Base-by-base conservation (phyloP, 139 green algal genomes). In the Eudorina sp. region DNA sequence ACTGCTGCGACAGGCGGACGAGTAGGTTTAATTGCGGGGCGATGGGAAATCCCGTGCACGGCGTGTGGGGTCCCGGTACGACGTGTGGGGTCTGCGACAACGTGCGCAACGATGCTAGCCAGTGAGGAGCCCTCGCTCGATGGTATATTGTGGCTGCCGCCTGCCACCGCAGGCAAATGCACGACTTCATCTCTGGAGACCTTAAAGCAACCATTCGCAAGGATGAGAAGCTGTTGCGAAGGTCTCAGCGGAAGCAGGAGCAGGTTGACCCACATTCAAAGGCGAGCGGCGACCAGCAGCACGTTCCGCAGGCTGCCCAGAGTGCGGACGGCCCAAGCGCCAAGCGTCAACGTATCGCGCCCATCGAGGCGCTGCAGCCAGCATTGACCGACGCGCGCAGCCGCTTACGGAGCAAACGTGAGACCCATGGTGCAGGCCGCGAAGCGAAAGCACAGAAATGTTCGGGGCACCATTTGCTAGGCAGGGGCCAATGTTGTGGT, bases 391-490 rank as follows among this genome's bases (percentile, higher is more conserved):
- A 85, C 27, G 36, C 58, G 1, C 40, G 58, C 27, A 85, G 58
- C 79, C 79, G 79, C 55, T 6, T 85, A 4, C 58, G 40, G 23
- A 60, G 79, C 58, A 85, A 85, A 38, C 34, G 79, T 85, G 13
- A 75, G 79, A 48, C 51, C 51, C 51, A 58, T 13, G n/a, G n/a
- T n/a, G n/a, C n/a, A n/a, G n/a, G n/a, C n/a, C n/a, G n/a, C n/a
- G n/a, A n/a, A n/a, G n/a, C n/a, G n/a, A n/a, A n/a, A n/a, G n/a
- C n/a, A n/a, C n/a, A n/a, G n/a, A n/a, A n/a, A n/a, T n/a, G n/a
- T n/a, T n/a, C n/a, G n/a, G n/a, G n/a, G n/a, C n/a, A n/a, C n/a
- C n/a, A n/a, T n/a, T n/a, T n/a, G n/a, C n/a, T n/a, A n/a, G n/a
- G n/a, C n/a, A n/a, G n/a, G n/a, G n/a, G n/a, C n/a, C n/a, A n/a